Conservation (phyloP, 192 early-diverging fungal species). For the Kappamyces sp. region DNA sequence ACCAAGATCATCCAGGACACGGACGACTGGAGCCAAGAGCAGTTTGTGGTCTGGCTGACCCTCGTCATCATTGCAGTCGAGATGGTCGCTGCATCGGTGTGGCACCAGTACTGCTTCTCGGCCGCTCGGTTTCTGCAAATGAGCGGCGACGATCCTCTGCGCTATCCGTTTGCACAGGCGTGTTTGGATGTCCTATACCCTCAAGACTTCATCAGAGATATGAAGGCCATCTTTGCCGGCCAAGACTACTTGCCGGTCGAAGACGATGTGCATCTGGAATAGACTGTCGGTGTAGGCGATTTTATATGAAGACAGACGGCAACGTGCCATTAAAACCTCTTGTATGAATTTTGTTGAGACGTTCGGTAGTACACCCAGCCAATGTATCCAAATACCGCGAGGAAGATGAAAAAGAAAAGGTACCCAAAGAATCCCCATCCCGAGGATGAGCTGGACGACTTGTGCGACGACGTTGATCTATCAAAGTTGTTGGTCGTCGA, state of each 20-base stretch:
- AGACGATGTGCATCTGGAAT: no score
- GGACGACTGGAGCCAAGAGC: constrained; percentile 48
- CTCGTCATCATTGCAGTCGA: constrained; percentile 42
- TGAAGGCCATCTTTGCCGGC: no score
- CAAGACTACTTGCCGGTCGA: no score
- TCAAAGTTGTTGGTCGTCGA: constrained; percentile 23
- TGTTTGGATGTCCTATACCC: no score
- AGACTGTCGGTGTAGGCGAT: no score
- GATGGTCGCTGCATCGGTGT: constrained; percentile 46
- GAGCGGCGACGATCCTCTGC: no score
- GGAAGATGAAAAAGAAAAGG: constrained; percentile 24
- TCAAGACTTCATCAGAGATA: no score
- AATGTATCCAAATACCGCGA: constrained; percentile 24
- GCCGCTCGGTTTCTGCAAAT: no score
- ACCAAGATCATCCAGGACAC: constrained; percentile 31
- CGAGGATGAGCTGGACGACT: constrained; percentile 1
- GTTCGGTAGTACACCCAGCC: constrained; percentile 27
- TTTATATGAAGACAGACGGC: no score
- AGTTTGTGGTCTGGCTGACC: constrained; percentile 38
- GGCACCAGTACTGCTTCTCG: constrained; percentile 26
- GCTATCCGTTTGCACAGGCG: no score
- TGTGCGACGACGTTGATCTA: constrained; percentile 29
- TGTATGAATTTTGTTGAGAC: constrained; percentile 37
- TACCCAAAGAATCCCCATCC: constrained; percentile 18
- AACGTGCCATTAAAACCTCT: constrained; percentile 36